These are phyloP conservation scores for Dianthus caryophyllus DNA, from an alignment of 148 eudicot genomes.

Conservation along the genomic window DNA sequence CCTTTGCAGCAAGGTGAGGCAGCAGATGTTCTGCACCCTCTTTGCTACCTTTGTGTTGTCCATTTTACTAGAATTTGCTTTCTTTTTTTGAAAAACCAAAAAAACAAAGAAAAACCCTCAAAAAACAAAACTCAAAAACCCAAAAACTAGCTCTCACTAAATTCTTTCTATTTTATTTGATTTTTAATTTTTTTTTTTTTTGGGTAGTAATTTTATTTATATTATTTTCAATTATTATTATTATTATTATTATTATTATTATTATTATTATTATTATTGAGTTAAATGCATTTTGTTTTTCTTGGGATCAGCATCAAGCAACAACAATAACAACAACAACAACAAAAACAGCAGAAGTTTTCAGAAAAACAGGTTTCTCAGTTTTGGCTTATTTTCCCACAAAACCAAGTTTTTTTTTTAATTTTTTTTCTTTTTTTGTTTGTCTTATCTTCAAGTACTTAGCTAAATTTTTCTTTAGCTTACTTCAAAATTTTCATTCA, in stretches of 20 bases:
- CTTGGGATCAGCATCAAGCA: constrained; percentile 37
- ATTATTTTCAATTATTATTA: too few relatives aligned
- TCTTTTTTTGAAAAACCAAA: too few relatives aligned
- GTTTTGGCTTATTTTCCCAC: constrained; percentile 21
- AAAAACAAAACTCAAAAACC: too few relatives aligned
- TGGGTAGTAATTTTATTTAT: neutral
- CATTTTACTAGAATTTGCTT: neutral
- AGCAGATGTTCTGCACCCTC: constrained; percentile 1
- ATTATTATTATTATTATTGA: neutral
- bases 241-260: too few relatives aligned
- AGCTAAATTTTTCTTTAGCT: neutral
- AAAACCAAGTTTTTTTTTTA: neutral
- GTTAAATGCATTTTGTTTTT: constrained; percentile 23
- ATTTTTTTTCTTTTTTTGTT: neutral
- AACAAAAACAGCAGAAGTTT: constrained; percentile 6
- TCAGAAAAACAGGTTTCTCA: constrained; percentile 26
- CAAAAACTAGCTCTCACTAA: neutral
- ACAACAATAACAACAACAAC: constrained; percentile 5
- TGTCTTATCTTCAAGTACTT: neutral
- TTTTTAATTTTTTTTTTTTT: constrained; percentile 7
- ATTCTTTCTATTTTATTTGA: neutral
- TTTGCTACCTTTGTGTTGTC: constrained; percentile 9
- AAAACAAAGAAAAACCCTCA: too few relatives aligned
- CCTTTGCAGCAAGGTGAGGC: constrained; percentile 14
- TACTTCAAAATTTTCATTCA: neutral